These are phyloP conservation scores for Monilinia fructigena DNA, from an alignment of 2,329 filamentous ascomycete species.

Conservation along the genomic window DNA sequence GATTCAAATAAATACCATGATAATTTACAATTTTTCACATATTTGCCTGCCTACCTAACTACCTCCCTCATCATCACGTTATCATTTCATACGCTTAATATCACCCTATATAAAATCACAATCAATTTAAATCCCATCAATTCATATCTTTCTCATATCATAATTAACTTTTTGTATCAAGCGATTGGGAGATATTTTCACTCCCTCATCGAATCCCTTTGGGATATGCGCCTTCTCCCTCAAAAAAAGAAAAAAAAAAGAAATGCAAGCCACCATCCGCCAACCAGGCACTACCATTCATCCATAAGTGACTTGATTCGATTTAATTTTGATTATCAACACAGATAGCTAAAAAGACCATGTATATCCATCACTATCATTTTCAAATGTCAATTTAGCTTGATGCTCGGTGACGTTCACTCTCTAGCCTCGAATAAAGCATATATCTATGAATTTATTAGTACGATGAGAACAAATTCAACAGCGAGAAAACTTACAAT, in stretches of 20 bases:
- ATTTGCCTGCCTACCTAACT: too few relatives aligned
- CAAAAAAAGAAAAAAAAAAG: not conserved
- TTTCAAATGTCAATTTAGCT: slow-evolving; percentile 14
- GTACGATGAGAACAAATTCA: not conserved
- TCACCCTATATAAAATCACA: not conserved
- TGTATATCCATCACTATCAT: not conserved
- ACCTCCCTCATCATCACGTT: too few relatives aligned
- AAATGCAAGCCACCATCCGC: slow-evolving; percentile 9
- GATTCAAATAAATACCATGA: too few relatives aligned
- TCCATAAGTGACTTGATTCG: slow-evolving; percentile 4
- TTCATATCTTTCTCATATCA: not conserved
- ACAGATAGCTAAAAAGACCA: not conserved
- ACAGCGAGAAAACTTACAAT: slow-evolving; percentile 56
- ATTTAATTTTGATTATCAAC: slow-evolving; percentile 10
- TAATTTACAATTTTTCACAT: too few relatives aligned
- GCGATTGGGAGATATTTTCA: not conserved
- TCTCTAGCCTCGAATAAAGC: slow-evolving; percentile 95
- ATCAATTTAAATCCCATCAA: not conserved
- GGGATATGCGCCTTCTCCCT: slow-evolving; percentile 4
- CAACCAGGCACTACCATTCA: slow-evolving; percentile 10
- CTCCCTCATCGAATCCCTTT: not conserved
- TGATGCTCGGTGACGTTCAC: slow-evolving; percentile 38
- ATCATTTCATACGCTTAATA: not conserved
- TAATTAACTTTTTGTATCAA: slow-evolving; percentile 12
- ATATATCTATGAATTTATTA: slow-evolving; percentile 49